phyloP scores from a whole-genome alignment of 2,329 filamentous ascomycete species.

The Monilinia polystroma region DNA sequence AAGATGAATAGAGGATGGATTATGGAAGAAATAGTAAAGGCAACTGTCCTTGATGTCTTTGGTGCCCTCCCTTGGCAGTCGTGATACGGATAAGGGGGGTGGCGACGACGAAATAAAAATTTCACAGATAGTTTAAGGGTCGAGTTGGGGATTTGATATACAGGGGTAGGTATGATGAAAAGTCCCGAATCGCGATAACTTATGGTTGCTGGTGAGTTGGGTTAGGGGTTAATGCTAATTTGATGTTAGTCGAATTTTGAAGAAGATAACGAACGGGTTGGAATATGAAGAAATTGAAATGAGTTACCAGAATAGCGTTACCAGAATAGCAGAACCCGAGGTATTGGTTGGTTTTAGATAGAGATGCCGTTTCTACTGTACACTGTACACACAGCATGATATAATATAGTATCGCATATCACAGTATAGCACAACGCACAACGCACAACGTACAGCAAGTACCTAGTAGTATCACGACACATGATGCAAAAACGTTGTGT shows the following conservation, averaged over 20 bases:
- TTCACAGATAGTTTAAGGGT: background rate
- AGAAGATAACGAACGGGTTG: too few species aligned
- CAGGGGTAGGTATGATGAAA: background rate
- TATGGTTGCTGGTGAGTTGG: background rate
- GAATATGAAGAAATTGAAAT: background rate
- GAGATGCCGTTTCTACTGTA: background rate
- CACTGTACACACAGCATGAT: background rate
- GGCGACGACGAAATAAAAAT: background rate
- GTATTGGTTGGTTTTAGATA: background rate
- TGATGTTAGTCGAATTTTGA: background rate
- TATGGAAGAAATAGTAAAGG: too few species aligned
- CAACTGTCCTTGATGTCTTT: too few species aligned
- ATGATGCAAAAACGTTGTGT: slow-evolving; percentile 13
- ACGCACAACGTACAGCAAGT: too few species aligned
- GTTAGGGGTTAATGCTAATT: background rate
- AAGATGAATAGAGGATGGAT: background rate
- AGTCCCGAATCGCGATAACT: slow-evolving; percentile 7
- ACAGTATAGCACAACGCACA: too few species aligned
- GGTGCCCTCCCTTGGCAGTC: background rate
- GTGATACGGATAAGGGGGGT: background rate
- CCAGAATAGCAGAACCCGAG: background rate
- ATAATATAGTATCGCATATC: too few species aligned
- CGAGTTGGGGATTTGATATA: background rate
- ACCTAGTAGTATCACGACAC: background rate
- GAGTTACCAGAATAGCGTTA: background rate